Evolutionary conservation across 352 stramenopile genomes (phyloP).

Genomic region (Phytophthora cryptogea): DNA sequence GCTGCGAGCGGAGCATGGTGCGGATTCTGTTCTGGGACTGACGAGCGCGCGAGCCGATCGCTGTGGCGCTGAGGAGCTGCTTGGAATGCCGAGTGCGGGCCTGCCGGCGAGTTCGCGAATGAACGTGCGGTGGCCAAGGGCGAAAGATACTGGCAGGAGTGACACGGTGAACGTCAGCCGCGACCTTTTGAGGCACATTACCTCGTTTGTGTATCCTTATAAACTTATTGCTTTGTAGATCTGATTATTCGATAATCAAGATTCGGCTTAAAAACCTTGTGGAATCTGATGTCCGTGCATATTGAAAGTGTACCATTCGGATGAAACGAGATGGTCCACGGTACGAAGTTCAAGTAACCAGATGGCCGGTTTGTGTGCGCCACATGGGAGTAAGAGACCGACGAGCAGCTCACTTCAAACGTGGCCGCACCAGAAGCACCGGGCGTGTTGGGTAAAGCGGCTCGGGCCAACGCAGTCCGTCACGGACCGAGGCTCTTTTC

Average conservation of each 20-base stretch:
- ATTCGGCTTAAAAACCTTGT: too few relatives aligned
- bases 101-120: slow-evolving; percentile 32
- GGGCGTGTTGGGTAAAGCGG: slow-evolving; percentile 8
- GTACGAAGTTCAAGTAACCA: slow-evolving; percentile 33
- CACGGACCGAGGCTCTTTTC: background rate
- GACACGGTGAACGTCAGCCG: slow-evolving; percentile 15
- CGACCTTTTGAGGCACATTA: slow-evolving; percentile 22
- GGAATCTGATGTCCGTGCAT: too few relatives aligned
- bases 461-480: background rate
- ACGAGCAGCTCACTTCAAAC: slow-evolving; percentile 19
- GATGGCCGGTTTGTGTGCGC: slow-evolving; percentile 21
- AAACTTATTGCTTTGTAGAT: too few relatives aligned
- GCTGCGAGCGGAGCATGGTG: slow-evolving; percentile 51
- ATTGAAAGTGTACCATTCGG: too few relatives aligned
- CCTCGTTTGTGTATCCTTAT: too few relatives aligned
- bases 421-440: background rate
- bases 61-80: slow-evolving; percentile 8
- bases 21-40: slow-evolving; percentile 2
- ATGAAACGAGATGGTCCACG: too few relatives aligned
- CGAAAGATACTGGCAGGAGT: slow-evolving; percentile 26
- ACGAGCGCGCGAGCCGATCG: slow-evolving; percentile 14
- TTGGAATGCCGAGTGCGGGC: slow-evolving; percentile 3
- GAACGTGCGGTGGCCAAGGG: slow-evolving; percentile 15
- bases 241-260: too few relatives aligned
- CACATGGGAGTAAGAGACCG: slow-evolving; percentile 12